Percentiles rank a stretch among this genome's conserved stretches.
phyloP scores from a whole-genome alignment of 148 eudicot species.

The Pouteria glomerata region DNA sequence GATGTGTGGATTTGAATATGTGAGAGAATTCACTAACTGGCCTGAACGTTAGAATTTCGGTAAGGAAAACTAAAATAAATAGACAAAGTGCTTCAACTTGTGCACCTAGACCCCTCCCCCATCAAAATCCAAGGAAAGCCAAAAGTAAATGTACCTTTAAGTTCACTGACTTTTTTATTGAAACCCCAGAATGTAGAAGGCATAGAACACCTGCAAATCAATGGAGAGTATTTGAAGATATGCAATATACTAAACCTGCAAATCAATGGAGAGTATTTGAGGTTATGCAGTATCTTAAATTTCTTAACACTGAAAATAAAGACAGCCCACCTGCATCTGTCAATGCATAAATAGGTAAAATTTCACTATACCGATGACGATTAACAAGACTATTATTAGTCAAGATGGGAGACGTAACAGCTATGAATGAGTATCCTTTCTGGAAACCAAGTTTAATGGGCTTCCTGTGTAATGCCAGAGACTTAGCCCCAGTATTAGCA shows the following conservation, averaged over 20 bases:
- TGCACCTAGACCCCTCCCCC: no score
- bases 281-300: background rate
- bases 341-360: constrained; percentile 38
- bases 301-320: background rate
- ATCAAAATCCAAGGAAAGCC: no score
- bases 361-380: constrained; percentile 19
- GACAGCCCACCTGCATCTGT: constrained; percentile 36
- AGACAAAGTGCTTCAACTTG: no score
- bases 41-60: no score
- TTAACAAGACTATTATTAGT: constrained; percentile 8
- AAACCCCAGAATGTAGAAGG: constrained; percentile 25
- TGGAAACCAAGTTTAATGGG: constrained; percentile 27
- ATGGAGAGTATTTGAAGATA: background rate
- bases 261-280: background rate
- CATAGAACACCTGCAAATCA: constrained; percentile 42
- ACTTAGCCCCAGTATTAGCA: constrained; percentile 25
- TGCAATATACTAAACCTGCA: constrained; percentile 24
- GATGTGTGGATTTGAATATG: no score
- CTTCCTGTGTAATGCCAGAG: constrained; percentile 31
- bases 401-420: constrained; percentile 31
- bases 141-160: constrained; percentile 59
- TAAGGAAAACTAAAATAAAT: no score
- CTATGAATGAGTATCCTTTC: constrained; percentile 41
- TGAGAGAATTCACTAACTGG: no score
- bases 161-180: constrained; percentile 32